Evolutionary conservation across 2,329 filamentous ascomycete species (phyloP).

Genomic region (Thelonectria blattea): DNA sequence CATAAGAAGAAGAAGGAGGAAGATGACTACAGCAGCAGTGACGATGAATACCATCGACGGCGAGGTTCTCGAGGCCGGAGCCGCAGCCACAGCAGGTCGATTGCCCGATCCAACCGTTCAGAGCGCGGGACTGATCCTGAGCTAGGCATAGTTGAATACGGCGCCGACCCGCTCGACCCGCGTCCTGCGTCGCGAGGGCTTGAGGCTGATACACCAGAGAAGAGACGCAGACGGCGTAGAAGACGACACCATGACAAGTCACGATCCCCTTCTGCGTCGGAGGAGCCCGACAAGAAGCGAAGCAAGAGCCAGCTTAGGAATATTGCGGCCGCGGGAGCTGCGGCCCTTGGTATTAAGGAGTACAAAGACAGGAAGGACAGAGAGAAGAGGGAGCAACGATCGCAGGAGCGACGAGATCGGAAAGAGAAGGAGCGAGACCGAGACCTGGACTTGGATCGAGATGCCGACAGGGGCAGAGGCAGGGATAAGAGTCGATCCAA

Average conservation of each 20-base stretch:
- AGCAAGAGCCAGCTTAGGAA: conserved; percentile 62
- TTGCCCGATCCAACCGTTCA: conserved; percentile 56
- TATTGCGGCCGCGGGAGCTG: conserved; percentile 63
- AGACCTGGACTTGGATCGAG: conserved; percentile 36
- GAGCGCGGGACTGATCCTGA: conserved; percentile 66
- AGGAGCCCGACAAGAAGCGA: conserved; percentile 49
- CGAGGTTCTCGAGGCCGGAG: conserved; percentile 45
- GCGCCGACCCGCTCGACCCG: conserved; percentile 58
- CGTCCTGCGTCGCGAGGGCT: conserved; percentile 47
- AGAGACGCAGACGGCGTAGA: conserved; percentile 47
- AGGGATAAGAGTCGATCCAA: conserved; percentile 6
- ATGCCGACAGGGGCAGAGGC: not conserved
- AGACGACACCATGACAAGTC: conserved; percentile 46
- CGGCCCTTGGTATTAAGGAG: conserved; percentile 68
- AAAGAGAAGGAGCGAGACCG: conserved; percentile 33
- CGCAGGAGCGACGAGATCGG: conserved; percentile 41
- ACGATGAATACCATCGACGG: conserved; percentile 45
- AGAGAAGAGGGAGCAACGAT: conserved; percentile 43
- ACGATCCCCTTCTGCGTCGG: conserved; percentile 42
- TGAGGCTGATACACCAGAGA: conserved; percentile 56
- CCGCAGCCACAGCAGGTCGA: conserved; percentile 56
- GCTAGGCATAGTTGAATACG: conserved; percentile 73
- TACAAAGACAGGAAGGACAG: conserved; percentile 54
- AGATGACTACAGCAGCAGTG: conserved; percentile 42
- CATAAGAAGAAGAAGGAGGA: conserved; percentile 66